These are phyloP conservation scores for Raddia guianensis DNA, from an alignment of 176 grass and related monocot genomes.

Conservation along the genomic window DNA sequence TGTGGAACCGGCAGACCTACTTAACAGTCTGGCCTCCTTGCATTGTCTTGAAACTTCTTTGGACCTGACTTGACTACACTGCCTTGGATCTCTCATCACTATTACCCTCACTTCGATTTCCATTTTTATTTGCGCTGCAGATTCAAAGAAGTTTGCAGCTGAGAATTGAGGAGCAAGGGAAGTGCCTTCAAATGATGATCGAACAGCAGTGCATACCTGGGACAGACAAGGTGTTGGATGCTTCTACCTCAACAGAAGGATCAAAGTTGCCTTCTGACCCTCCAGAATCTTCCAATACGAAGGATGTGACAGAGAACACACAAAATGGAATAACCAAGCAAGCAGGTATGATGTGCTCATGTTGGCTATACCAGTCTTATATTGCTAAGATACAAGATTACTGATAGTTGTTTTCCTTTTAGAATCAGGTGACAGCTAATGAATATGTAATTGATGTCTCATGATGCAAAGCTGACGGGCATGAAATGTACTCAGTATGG, in stretches of 20 bases:
- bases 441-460: conserved; percentile 23
- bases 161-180: conserved; percentile 89
- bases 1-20: not conserved
- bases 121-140: conserved; percentile 29
- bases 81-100: not conserved
- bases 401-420: conserved; percentile 28
- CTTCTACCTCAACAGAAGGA: conserved; percentile 46
- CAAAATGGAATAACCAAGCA: conserved; percentile 44
- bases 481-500: conserved; percentile 34
- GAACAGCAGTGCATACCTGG: conserved; percentile 66
- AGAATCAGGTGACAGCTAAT: conserved; percentile 48
- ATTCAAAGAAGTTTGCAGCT: conserved; percentile 88
- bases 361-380: not conserved
- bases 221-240: conserved; percentile 40
- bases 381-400: not conserved
- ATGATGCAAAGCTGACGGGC: not conserved
- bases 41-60: not conserved
- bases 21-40: not conserved
- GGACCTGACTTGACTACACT: not conserved
- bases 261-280: conserved; percentile 43
- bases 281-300: conserved; percentile 35
- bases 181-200: conserved; percentile 78
- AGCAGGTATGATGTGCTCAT: conserved; percentile 30
- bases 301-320: conserved; percentile 39
- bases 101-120: conserved; percentile 1